phyloP scores from a whole-genome alignment of 2,329 filamentous ascomycete genomes.

The Fusarium odoratissimum region DNA sequence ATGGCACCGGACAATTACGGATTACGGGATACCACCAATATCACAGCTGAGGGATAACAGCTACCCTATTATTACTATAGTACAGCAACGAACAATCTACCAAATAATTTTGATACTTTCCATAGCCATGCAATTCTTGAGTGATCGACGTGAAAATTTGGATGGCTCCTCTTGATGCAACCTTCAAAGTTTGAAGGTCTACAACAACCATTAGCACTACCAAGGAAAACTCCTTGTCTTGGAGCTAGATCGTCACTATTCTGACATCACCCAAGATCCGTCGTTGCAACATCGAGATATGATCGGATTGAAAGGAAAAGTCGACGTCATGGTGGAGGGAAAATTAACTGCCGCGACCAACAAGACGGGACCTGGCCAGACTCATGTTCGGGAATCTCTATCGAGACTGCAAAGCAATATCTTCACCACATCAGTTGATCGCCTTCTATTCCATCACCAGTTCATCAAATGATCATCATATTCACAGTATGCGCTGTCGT shows the following conservation, averaged over 20 bases:
- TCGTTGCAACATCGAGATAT: constrained; percentile 6
- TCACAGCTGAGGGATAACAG: constrained; percentile 28
- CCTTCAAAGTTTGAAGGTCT: background rate
- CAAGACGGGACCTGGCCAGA: background rate
- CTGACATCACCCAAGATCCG: constrained; percentile 27
- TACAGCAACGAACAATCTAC: constrained; percentile 21
- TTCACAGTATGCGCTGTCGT: background rate
- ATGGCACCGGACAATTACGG: constrained; percentile 22
- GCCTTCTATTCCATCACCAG: background rate
- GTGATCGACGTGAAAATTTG: constrained; percentile 18
- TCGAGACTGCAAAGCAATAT: background rate
- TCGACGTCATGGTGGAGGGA: constrained; percentile 28
- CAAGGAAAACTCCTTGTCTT: background rate
- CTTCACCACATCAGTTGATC: background rate
- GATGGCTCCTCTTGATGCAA: background rate
- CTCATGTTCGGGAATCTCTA: background rate
- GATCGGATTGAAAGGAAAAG: background rate
- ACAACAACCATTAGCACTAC: background rate
- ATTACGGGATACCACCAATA: constrained; percentile 31
- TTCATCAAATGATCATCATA: background rate
- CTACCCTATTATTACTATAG: constrained; percentile 31
- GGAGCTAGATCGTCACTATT: constrained; percentile 4
- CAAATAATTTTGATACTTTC: background rate
- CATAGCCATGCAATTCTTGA: background rate
- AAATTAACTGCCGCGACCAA: constrained; percentile 14